Evolutionary conservation across 768 basidiomycete species (phyloP).

Genomic region (Tubosaeta sp.): DNA sequence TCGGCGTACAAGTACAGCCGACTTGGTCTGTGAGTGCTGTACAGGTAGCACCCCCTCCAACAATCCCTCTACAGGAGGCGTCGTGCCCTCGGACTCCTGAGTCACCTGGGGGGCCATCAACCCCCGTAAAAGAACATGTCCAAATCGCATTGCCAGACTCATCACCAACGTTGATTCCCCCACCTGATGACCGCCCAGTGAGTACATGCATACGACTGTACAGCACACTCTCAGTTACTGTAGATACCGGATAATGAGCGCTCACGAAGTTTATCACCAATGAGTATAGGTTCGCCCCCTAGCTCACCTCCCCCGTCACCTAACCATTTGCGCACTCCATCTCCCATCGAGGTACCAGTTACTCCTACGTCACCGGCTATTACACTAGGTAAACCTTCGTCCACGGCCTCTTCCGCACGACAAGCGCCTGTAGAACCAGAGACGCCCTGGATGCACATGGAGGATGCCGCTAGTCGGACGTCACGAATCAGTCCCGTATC

Average conservation of each 20-base stretch:
- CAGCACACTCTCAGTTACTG: constrained; percentile 22
- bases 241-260: constrained; percentile 29
- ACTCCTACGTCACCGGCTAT: constrained; percentile 8
- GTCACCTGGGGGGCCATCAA: constrained; percentile 6
- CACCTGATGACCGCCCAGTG: constrained; percentile 19
- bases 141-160: constrained; percentile 1
- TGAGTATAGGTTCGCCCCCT: constrained; percentile 54
- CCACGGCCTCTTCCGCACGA: constrained; percentile 12
- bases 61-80: constrained; percentile 13
- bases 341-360: neutral
- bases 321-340: neutral
- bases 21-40: constrained; percentile 34
- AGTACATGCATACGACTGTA: constrained; percentile 9
- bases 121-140: constrained; percentile 9
- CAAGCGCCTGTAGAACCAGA: constrained; percentile 16
- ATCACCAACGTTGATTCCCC: constrained; percentile 13
- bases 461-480: constrained; percentile 26
- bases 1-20: constrained; percentile 45
- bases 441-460: constrained; percentile 15
- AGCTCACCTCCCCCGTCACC: constrained; percentile 34
- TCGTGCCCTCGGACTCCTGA: constrained; percentile 1
- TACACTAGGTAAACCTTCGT: constrained; percentile 6
- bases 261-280: constrained; percentile 53
- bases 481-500: constrained; percentile 30
- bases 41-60: constrained; percentile 30